Evolutionary conservation across 805 yeast species (phyloP).

Genomic region (Lipomyces sp.): DNA sequence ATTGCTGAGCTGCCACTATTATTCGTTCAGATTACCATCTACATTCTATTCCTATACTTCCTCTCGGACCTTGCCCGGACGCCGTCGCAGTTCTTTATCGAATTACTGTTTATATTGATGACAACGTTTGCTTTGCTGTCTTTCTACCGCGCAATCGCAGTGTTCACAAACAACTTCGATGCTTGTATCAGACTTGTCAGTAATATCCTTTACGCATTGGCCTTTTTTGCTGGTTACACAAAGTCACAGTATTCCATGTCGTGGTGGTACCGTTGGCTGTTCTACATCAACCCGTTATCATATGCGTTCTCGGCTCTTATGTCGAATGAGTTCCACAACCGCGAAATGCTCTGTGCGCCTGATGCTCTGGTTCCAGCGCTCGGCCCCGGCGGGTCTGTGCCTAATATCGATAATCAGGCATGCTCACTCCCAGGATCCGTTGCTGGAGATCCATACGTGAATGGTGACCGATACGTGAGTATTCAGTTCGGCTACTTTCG

Average conservation of each 20-base stretch:
- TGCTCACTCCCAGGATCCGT: conserved; percentile 66
- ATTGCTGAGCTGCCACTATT: conserved; percentile 64
- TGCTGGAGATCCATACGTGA: conserved; percentile 57
- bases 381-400: conserved; percentile 60
- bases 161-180: conserved; percentile 40
- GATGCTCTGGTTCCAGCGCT: conserved; percentile 53
- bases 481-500: conserved; percentile 54
- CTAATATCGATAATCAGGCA: conserved; percentile 50
- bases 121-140: conserved; percentile 60
- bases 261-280: conserved; percentile 73
- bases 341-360: conserved; percentile 57
- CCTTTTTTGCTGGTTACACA: conserved; percentile 53
- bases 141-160: conserved; percentile 52
- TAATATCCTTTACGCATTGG: conserved; percentile 48
- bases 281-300: conserved; percentile 60
- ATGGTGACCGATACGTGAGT: conserved; percentile 62
- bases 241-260: conserved; percentile 62
- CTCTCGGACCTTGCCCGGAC: conserved; percentile 57
- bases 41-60: conserved; percentile 58
- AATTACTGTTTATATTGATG: conserved; percentile 50
- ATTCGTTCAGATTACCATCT: conserved; percentile 50
- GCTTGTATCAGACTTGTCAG: conserved; percentile 54
- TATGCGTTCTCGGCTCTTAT: conserved; percentile 67
- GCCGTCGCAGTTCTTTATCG: conserved; percentile 59
- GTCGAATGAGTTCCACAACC: conserved; percentile 65